Base-by-base conservation (phyloP, 805 yeast species). In the Barnettozyma sp. region DNA sequence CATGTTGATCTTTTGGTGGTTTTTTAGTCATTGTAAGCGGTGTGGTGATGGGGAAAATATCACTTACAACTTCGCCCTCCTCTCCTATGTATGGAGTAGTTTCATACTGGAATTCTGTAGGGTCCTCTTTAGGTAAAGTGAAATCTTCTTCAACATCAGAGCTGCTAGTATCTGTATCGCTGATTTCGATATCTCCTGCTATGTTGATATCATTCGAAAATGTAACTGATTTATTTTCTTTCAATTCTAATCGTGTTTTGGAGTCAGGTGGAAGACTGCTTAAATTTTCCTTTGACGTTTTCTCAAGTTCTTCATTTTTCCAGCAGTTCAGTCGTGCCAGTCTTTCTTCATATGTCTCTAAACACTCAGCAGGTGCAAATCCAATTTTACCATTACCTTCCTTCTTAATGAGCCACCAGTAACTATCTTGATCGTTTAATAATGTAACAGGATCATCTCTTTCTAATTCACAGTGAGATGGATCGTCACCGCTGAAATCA, bases 351-450 rank as follows among this genome's bases (percentile, higher is more conserved):
- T 84, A 87, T 0, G 95, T 85, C 58, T 92, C 98, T 24, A 92
- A 63, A 39, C 92, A 76, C 56, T 92, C 98, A 1, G 97, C 97
- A 2, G 98, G 98, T 2, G 94, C 94, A 64, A 88, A 92, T 2
- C 98, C 98, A 35, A 90, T 77, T 46, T 77, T 71, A 3, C 78
- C 78, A 54, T 78, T 82, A 30, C 55, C 58, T 27, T 66, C 65
- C 41, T 68, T 55, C 49, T 71, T 58, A 47, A 92, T 90, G 9
- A 90, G 65, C 97, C 98, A 92, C 98, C 98, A 92, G 60, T 92
- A 92, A 42, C 84, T 73, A 59, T 92, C 96, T 33, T 82, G 78
- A 53, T 92, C 98, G 53, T 86, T 87, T 23, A 92, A 62, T 14
- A 92, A 62, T 29, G 73, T 65, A 44, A 94, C 90, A 2, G 94